A percentile compares a stretch with the other conserved stretches of the same genome.
Evolutionary conservation across 805 yeast genomes (phyloP).

Genomic region (Candida railenensis): DNA sequence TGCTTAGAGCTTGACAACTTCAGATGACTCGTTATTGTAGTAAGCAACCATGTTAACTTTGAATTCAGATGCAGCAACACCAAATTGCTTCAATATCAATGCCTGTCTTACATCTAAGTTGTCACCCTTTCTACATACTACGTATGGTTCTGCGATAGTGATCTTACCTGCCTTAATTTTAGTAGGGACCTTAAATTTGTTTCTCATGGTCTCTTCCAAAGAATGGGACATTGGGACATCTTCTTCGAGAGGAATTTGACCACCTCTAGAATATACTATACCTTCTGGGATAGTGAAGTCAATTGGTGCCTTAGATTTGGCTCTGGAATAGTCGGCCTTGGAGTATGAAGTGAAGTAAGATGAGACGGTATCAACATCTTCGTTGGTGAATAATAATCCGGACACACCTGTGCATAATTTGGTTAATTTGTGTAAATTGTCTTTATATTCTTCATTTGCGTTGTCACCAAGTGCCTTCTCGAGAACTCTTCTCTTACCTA

Average conservation of each 20-base stretch:
- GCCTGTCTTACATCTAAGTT: slow-evolving; percentile 87
- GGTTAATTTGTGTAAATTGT: slow-evolving; percentile 71
- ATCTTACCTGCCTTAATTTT: slow-evolving; percentile 82
- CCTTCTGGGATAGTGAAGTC: slow-evolving; percentile 88
- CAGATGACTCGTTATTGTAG: slow-evolving; percentile 61
- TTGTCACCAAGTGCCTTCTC: slow-evolving; percentile 90
- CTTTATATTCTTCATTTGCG: slow-evolving; percentile 87
- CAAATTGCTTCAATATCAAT: slow-evolving; percentile 88
- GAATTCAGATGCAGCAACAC: slow-evolving; percentile 91
- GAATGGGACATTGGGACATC: slow-evolving; percentile 98
- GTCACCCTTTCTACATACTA: slow-evolving; percentile 79
- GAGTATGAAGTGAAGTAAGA: slow-evolving; percentile 81
- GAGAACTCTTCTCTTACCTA: slow-evolving; percentile 92
- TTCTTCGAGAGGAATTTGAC: slow-evolving; percentile 83
- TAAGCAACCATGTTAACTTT: slow-evolving; percentile 77
- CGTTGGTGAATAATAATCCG: slow-evolving; percentile 88
- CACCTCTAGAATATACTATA: slow-evolving; percentile 91
- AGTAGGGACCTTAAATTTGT: slow-evolving; percentile 87
- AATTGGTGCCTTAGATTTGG: slow-evolving; percentile 81
- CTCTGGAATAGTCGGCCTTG: slow-evolving; percentile 83
- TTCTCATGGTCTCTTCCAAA: slow-evolving; percentile 88
- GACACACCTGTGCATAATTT: slow-evolving; percentile 71
- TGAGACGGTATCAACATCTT: slow-evolving; percentile 81
- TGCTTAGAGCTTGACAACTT: slow-evolving; percentile 21
- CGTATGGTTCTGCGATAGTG: slow-evolving; percentile 68